A percentile compares a stretch with the other conserved stretches of the same genome.
Evolutionary conservation across 441 rosid species (phyloP).

Genomic region (Rhodomyrtus psidioides): DNA sequence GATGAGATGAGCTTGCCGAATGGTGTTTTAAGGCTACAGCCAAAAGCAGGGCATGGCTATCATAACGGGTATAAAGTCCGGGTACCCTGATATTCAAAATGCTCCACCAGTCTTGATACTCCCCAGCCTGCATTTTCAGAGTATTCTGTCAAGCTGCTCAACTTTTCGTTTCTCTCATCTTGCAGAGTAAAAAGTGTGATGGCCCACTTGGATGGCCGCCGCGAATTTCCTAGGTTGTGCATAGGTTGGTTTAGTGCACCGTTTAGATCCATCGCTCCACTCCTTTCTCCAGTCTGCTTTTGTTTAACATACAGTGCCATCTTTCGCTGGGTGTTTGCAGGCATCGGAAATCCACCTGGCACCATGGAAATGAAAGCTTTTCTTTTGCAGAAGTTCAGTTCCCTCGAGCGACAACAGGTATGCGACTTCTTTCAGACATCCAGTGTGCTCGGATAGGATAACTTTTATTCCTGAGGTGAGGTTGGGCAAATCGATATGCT

Average conservation of each 20-base stretch:
- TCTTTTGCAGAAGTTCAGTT: conserved; percentile 78
- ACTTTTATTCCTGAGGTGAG: neutral
- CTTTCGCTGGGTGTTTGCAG: conserved; percentile 18
- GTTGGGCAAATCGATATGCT: neutral
- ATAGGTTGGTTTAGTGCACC: conserved; percentile 37
- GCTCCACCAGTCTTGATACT: neutral
- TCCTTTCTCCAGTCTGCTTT: neutral
- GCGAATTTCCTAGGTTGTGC: conserved; percentile 69
- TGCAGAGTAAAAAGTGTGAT: conserved; percentile 76
- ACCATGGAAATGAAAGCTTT: conserved; percentile 90
- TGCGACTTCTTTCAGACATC: neutral
- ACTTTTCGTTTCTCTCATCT: neutral
- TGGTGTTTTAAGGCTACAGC: conserved; percentile 79
- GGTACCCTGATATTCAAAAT: neutral
- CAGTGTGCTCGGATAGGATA: neutral
- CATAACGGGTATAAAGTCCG: conserved; percentile 68
- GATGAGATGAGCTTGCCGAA: conserved; percentile 91
- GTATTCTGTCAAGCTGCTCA: neutral
- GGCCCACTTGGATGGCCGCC: conserved; percentile 67
- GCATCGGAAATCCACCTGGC: conserved; percentile 91
- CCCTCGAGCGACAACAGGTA: conserved; percentile 62
- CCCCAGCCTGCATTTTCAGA: neutral
- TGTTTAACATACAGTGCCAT: neutral
- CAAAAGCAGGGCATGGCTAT: conserved; percentile 86
- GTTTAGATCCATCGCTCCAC: neutral